Evolutionary conservation across 768 basidiomycete species (phyloP), one percentile per base, ranked within the genome.

Genomic region (Suillus clintonianus): DNA sequence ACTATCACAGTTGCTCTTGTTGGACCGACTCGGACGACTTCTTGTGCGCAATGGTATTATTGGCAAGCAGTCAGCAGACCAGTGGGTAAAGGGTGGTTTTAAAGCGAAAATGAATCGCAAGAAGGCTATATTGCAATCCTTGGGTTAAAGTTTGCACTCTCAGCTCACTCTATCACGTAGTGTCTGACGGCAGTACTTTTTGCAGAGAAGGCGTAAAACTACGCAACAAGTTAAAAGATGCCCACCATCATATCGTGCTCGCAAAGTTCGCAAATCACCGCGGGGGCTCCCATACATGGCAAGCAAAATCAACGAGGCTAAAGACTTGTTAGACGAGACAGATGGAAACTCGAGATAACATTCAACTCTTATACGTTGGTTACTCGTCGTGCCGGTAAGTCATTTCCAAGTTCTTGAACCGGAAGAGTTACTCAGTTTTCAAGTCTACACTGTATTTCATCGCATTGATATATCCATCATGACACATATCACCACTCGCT

Each of bases 291-390:
- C 97, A 8, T 99, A 98, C 77, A 80, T 99, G 57, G 96, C 97
- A 14, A 95, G 94, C 71, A 99, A 99, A 84, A 97, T 99, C 66
- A 99, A 99, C 77, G 97, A 99, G 73, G 97, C 97, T 0, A 98
- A 97, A 74, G 97, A 95, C 70, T 67, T 97, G 62, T 76, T 97
- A 54, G 95, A 97, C 39, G 92, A 91, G 74, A 83, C 83, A n/a
- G 88, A 90, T 58, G 83, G 84, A 59, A 85, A 80, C 68, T 24
- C 43, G 17, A 76, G 74, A 63, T 76, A 63, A 68, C 55, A 13
- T 13, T 61, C 15, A 19, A 9, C 32, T n/a, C 55, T 34, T 13
- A n/a, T 51, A 10, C 30, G 6, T 39, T 47, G 37, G n/a, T 62
- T 47, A 36, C 22, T 27, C 36, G 3, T 45, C 2, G n/a, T 48